These are phyloP conservation scores for Boletales sp. DNA, from an alignment of 768 basidiomycete species.

Conservation along the genomic window DNA sequence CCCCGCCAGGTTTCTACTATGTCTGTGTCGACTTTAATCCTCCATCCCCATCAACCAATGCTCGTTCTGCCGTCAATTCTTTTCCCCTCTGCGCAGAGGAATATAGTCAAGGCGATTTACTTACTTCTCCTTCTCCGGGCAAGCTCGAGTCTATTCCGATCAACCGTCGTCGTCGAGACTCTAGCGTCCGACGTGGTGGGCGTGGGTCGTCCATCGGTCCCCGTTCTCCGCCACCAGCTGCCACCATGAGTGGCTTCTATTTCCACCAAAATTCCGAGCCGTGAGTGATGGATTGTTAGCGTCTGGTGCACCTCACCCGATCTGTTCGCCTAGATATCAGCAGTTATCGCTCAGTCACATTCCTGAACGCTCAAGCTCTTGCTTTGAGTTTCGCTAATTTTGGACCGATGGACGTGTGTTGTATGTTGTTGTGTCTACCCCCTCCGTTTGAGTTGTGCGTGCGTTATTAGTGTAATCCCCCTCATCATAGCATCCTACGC, in stretches of 20 bases:
- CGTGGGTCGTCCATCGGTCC: conserved; percentile 50
- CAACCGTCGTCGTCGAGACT: conserved; percentile 38
- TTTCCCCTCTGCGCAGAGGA: conserved; percentile 32
- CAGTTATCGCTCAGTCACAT: conserved; percentile 81
- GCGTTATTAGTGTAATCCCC: conserved; percentile 18
- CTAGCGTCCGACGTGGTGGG: conserved; percentile 41
- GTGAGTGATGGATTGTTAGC: conserved; percentile 47
- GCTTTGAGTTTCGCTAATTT: conserved; percentile 80
- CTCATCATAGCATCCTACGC: conserved; percentile 9
- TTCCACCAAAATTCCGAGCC: conserved; percentile 92
- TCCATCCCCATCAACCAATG: conserved; percentile 36
- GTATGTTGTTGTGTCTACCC: background rate
- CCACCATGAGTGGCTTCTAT: conserved; percentile 88
- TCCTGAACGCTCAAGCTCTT: conserved; percentile 66
- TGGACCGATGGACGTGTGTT: background rate
- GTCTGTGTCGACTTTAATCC: conserved; percentile 92
- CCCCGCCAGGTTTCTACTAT: conserved; percentile 78
- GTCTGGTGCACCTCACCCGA: conserved; percentile 4
- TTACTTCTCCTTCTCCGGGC: conserved; percentile 28
- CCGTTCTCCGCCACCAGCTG: conserved; percentile 45
- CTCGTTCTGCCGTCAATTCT: conserved; percentile 33
- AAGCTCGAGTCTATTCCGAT: conserved; percentile 39
- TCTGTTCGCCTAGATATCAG: conserved; percentile 61
- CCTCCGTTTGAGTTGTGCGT: conserved; percentile 14
- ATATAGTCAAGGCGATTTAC: conserved; percentile 22